These are phyloP conservation scores for Fusarium annulatum DNA, from an alignment of 2,329 filamentous ascomycete species.

Conservation along the genomic window DNA sequence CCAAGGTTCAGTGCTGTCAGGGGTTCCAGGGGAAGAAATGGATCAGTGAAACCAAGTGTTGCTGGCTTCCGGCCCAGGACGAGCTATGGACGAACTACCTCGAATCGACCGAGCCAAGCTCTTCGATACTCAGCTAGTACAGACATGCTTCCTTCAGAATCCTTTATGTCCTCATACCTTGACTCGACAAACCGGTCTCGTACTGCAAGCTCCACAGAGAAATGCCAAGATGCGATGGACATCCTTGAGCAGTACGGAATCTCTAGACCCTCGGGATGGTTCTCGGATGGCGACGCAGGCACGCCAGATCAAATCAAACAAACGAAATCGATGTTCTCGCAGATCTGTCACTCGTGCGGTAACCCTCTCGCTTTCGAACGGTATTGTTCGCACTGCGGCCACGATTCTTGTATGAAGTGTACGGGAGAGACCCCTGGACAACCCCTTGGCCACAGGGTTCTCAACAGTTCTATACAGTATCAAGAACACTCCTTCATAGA, in stretches of 20 bases:
- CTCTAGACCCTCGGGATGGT: constrained; percentile 58
- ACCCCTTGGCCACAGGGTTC: not conserved
- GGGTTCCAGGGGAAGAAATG: not conserved
- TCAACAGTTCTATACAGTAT: not conserved
- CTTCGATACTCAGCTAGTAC: not conserved
- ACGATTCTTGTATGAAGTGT: constrained; percentile 62
- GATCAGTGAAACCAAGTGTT: constrained; percentile 17
- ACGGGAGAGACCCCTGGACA: constrained; percentile 48
- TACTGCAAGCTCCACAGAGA: constrained; percentile 49
- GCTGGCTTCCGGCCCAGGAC: constrained; percentile 14
- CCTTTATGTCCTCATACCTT: constrained; percentile 5
- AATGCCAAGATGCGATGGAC: constrained; percentile 57
- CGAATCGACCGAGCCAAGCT: not conserved
- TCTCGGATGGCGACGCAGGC: constrained; percentile 53
- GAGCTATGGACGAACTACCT: not conserved
- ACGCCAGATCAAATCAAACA: constrained; percentile 14
- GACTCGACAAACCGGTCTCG: constrained; percentile 37
- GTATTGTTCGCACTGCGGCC: constrained; percentile 61
- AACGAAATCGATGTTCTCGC: constrained; percentile 42
- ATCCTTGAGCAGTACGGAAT: constrained; percentile 61
- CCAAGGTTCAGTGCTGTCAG: not conserved
- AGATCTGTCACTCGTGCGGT: constrained; percentile 63
- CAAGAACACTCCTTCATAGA: constrained; percentile 8
- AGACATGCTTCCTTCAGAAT: constrained; percentile 6
- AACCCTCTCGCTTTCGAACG: constrained; percentile 52